These are phyloP conservation scores for Amorphotheca resinae DNA, from an alignment of 495 filamentous ascomycete species.

Conservation along the genomic window DNA sequence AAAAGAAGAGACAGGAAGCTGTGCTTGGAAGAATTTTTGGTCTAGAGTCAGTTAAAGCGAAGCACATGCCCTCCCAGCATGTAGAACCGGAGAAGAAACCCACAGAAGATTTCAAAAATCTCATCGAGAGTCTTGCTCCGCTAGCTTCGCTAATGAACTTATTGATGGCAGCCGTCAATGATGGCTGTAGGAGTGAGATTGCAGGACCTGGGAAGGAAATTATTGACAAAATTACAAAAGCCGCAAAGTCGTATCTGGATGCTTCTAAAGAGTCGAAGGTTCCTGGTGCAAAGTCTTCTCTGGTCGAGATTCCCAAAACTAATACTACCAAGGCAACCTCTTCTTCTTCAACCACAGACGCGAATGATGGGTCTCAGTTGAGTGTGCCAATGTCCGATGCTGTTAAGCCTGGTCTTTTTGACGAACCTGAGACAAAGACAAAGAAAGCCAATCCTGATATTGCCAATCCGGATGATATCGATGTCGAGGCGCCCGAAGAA, in stretches of 20 bases:
- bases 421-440: conserved; percentile 12
- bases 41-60: conserved; percentile 26
- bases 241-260: conserved; percentile 20
- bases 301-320: neutral
- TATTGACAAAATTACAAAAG: conserved; percentile 31
- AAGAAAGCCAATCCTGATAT: conserved; percentile 18
- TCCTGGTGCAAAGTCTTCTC: neutral
- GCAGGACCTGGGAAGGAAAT: conserved; percentile 22
- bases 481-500: conserved; percentile 32
- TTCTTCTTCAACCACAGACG: conserved; percentile 4
- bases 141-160: conserved; percentile 23
- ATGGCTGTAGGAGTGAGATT: conserved; percentile 16
- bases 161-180: conserved; percentile 22
- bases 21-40: conserved; percentile 43
- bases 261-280: conserved; percentile 2
- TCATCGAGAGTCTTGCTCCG: conserved; percentile 30
- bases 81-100: conserved; percentile 12
- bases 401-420: conserved; percentile 23
- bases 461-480: conserved; percentile 33
- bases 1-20: conserved; percentile 39
- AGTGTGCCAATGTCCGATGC: neutral
- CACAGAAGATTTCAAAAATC: conserved; percentile 26
- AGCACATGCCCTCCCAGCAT: conserved; percentile 17
- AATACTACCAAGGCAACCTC: conserved; percentile 12
- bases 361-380: conserved; percentile 11